Base-by-base conservation (phyloP, 1,284 basidiomycete species). In the Entoloma clypeatum region DNA sequence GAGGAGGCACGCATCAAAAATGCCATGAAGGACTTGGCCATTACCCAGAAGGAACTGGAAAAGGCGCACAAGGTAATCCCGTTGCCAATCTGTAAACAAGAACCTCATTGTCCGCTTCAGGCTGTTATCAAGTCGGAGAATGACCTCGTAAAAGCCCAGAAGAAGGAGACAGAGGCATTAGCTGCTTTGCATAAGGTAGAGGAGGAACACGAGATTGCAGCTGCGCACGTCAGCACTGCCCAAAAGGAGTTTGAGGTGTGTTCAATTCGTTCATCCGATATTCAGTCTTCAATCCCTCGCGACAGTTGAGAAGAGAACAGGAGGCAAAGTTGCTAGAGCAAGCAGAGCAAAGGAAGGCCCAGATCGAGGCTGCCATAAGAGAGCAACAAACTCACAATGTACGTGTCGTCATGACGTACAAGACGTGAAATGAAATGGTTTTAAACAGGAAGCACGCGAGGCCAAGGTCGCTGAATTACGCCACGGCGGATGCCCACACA, bases 1-100 rank as follows among this genome's bases (percentile, higher is more conserved):
- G 77, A 78, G 51, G 67, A 75, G 47, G 63, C 64, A 30, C 62
- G 56, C 37, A 55, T 79, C 45, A 60, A 69, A 39, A 62, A 67
- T 36, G 62, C 65, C 30, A 45, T 74, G 48, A 73, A 72, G 51
- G 70, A 74, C 46, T 60, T 80, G 38, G 58, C 63, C 39, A 57
- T 54, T 31, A 61, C 64, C n/a, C 72, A 76, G 50, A 74, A 74
- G 54, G 56, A 62, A 2, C 65, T 71, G 33, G 49, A 57, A 24
- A 74, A 72, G 49, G 65, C 69, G n/a, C 59, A 68, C 49, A 78
- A 76, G 65, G 76, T 74, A 40, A 27, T 53, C 43, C 13, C 18
- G 22, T 39, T 39, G 14, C 34, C 28, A 18, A 33, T 41, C 44
- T 35, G 25, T 17, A 22, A 38, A 30, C 11, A 21, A 33, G 26